Percentiles rank a stretch among this genome's conserved stretches.
phyloP scores from a whole-genome alignment of 2,329 filamentous ascomycete species.

The Stagonosporopsis vannaccii region DNA sequence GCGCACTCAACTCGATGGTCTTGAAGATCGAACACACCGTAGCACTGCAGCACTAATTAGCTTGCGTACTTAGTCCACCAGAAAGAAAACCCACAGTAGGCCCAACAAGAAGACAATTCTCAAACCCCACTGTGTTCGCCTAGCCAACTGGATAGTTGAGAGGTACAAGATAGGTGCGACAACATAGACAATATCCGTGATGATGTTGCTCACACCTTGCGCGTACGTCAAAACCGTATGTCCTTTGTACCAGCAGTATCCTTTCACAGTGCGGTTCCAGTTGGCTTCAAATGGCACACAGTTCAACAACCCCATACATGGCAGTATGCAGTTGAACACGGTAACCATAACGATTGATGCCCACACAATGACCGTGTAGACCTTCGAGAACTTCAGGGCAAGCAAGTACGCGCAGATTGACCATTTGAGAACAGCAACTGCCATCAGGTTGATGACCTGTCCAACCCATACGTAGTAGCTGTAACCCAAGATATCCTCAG shows the following conservation, averaged over 20 bases:
- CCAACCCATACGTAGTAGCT: constrained; percentile 32
- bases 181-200: constrained; percentile 39
- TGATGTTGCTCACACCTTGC: constrained; percentile 34
- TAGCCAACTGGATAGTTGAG: constrained; percentile 31
- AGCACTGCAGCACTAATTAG: constrained; percentile 19
- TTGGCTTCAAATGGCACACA: constrained; percentile 38
- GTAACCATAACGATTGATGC: constrained; percentile 34
- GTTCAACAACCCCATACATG: constrained; percentile 28
- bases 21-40: constrained; percentile 37
- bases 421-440: constrained; percentile 31
- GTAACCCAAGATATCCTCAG: constrained; percentile 26
- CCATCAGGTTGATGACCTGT: constrained; percentile 37
- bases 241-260: constrained; percentile 33
- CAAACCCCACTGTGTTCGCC: constrained; percentile 36
- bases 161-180: constrained; percentile 39
- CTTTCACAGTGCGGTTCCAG: constrained; percentile 31
- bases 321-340: constrained; percentile 32
- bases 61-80: not conserved
- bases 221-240: constrained; percentile 23
- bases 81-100: constrained; percentile 27
- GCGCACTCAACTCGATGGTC: constrained; percentile 28
- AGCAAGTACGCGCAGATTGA: constrained; percentile 42
- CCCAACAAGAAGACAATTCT: constrained; percentile 37
- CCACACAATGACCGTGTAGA: constrained; percentile 35
- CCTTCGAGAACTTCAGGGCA: constrained; percentile 30